Evolutionary conservation across 768 basidiomycete species (phyloP), one percentile per base, ranked within the genome.

Genomic region (Pholiota microspora): DNA sequence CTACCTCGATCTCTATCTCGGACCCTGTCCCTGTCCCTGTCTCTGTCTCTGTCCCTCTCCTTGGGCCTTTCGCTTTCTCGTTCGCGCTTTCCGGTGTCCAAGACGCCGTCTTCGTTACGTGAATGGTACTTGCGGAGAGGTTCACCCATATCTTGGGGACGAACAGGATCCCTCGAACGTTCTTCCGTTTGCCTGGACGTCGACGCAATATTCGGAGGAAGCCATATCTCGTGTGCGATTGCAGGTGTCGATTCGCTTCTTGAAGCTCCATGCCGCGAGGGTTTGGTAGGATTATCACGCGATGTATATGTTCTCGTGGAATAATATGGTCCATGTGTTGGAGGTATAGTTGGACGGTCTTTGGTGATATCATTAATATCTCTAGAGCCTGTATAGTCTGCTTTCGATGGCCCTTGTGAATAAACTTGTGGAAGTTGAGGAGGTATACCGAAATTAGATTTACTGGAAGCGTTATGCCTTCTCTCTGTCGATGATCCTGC

Each of bases 171-270:
- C 18, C 58, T 55, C 35, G 7, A 25, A 7, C 28, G 47, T 45
- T 58, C 57, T 54, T 62, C 63, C 21, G 38, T 36, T 40, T 59
- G 60, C 35, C 50, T 66, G 13, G 64, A 62, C 13, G 61, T 56
- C 6, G 63, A 62, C 28, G 60, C 57, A 12, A 55, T 40, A 15
- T 57, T 53, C 25, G 62, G 54, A 49, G 63, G 64, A 21, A 62
- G 36, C 64, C 64, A 67, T 29, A 62, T 45, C 50, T 69, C 64
- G 28, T 60, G 61, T 24, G 57, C 56, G n/a, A 47, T 42, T 27
- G 56, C 45, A 15, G 58, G 36, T 13, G 57, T 54, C 9, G 58
- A 42, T 50, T 59, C 59, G 24, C 29, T 59, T 48, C 55, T 56
- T 12, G 57, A 54, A 27, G 56, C 49, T 25, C 27, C 42, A 24